These are phyloP conservation scores for Linderniella brevidens DNA, from an alignment of 257 asterid species.

Conservation along the genomic window DNA sequence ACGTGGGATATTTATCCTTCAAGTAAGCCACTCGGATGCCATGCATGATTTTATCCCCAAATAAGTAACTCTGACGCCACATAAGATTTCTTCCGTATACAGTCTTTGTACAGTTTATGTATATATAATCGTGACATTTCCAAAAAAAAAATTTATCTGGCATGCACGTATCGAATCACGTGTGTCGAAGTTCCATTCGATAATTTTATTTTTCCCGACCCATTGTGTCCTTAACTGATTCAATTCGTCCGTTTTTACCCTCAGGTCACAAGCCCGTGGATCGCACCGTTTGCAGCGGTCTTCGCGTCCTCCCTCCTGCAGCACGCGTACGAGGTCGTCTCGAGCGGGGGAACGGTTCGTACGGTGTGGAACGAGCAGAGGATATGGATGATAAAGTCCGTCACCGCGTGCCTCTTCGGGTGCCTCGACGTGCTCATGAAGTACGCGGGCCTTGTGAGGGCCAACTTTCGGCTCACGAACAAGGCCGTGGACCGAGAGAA, in stretches of 20 bases:
- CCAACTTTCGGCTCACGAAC: constrained; percentile 43
- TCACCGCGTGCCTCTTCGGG: constrained; percentile 34
- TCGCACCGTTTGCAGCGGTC: constrained; percentile 19
- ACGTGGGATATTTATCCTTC: too few species aligned
- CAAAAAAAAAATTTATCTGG: too few species aligned
- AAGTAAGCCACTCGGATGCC: too few species aligned
- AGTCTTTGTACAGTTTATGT: too few species aligned
- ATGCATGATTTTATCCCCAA: too few species aligned
- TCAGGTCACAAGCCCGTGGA: constrained; percentile 42
- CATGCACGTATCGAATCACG: too few species aligned
- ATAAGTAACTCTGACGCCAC: too few species aligned
- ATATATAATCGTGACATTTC: too few species aligned
- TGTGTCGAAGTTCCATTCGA: too few species aligned
- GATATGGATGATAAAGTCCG: constrained; percentile 48
- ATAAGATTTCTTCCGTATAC: too few species aligned
- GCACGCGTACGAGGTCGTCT: constrained; percentile 31
- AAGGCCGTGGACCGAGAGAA: constrained; percentile 40
- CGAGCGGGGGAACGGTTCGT: constrained; percentile 23
- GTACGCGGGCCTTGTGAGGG: constrained; percentile 23
- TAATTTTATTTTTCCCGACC: too few species aligned
- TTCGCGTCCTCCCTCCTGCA: constrained; percentile 38
- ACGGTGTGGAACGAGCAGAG: constrained; percentile 42
- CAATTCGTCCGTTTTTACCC: neutral
- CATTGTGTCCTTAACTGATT: too few species aligned
- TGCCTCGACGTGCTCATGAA: constrained; percentile 26